These are phyloP conservation scores for Aspergillus sp. DNA, from an alignment of 2,329 filamentous ascomycete genomes.

Conservation along the genomic window DNA sequence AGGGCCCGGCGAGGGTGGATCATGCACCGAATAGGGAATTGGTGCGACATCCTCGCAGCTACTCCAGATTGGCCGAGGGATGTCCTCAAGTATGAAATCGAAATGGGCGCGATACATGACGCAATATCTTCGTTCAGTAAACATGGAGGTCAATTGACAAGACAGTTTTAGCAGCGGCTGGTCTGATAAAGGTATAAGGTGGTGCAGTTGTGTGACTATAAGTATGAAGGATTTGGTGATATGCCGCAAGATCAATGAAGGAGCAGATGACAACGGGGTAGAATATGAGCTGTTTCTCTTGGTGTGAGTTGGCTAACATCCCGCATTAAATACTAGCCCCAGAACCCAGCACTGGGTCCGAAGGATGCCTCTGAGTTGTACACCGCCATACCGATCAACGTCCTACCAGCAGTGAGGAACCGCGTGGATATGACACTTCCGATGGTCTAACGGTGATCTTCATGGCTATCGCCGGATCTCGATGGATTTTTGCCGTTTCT, in stretches of 20 bases:
- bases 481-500: constrained; percentile 16
- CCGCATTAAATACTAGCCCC: constrained; percentile 17
- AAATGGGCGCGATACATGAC: no score
- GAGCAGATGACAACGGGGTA: background rate
- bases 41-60: constrained; percentile 3
- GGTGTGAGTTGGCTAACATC: constrained; percentile 2
- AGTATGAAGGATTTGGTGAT: no score
- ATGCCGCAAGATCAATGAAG: background rate
- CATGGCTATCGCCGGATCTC: constrained; percentile 14
- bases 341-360: constrained; percentile 6
- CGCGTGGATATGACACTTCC: constrained; percentile 19
- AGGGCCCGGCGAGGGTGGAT: constrained; percentile 36
- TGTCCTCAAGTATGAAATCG: no score
- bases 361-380: constrained; percentile 17
- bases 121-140: background rate
- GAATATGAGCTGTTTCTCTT: background rate
- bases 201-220: background rate
- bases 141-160: background rate
- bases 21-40: constrained; percentile 19
- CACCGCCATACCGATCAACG: constrained; percentile 23
- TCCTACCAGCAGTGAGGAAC: constrained; percentile 20
- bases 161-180: background rate
- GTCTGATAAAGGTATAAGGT: background rate
- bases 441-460: constrained; percentile 13
- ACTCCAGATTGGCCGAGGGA: background rate